Conservation (phyloP, 2,329 filamentous ascomycete species). For the Aaosphaeria pasadenensis region DNA sequence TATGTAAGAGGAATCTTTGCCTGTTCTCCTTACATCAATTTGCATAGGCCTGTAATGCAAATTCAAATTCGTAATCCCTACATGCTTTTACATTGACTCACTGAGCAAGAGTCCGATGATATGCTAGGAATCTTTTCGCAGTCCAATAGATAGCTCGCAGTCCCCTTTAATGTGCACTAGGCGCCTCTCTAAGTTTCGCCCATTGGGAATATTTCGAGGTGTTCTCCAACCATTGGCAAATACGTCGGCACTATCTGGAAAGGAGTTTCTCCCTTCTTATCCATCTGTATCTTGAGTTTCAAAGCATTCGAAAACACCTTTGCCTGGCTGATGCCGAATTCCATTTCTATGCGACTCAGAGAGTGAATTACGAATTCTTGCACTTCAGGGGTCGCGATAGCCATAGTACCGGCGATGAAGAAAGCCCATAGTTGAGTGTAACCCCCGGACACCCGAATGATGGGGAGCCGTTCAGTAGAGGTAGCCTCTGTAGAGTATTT, state of each 20-base stretch:
- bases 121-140: no score
- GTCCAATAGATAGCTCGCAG: no score
- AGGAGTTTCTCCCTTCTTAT: conserved; percentile 1
- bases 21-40: no score
- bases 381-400: conserved; percentile 17
- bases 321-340: conserved; percentile 34
- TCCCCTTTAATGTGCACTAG: no score
- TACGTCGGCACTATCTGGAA: conserved; percentile 1
- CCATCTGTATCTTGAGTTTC: conserved; percentile 14
- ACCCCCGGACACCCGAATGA: conserved; percentile 29
- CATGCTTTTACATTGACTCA: no score
- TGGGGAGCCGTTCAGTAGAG: conserved; percentile 17
- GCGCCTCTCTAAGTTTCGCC: no score
- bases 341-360: conserved; percentile 61
- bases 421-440: conserved; percentile 30
- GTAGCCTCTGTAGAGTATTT: background rate
- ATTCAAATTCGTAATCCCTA: no score
- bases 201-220: no score
- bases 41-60: no score
- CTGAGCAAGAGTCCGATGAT: no score
- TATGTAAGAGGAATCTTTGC: no score
- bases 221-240: background rate
- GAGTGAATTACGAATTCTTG: conserved; percentile 34
- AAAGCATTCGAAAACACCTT: conserved; percentile 24
- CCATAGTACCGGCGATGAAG: conserved; percentile 28